phyloP scores from a whole-genome alignment of 441 rosid genomes.

The Pelargonium australe region DNA sequence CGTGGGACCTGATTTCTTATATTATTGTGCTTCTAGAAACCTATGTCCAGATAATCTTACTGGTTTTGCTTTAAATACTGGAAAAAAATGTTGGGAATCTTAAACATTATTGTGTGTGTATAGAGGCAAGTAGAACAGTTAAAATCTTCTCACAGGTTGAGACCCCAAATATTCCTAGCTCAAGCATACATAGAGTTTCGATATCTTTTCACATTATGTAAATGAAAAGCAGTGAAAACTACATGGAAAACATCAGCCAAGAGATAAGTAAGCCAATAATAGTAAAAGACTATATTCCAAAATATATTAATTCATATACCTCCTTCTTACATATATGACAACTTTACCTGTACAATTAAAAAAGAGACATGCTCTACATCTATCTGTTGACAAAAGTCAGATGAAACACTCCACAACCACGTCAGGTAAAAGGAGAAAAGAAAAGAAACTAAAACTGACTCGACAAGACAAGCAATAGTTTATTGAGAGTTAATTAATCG shows the following conservation, averaged over 20 bases:
- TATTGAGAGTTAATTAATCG: conserved; percentile 48
- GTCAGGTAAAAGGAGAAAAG: conserved; percentile 31
- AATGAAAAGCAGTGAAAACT: background rate
- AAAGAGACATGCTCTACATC: conserved; percentile 30
- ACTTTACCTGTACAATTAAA: conserved; percentile 43
- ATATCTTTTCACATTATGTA: conserved; percentile 3
- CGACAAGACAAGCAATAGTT: conserved; percentile 31
- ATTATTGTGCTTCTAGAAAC: too few relatives aligned
- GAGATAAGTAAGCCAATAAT: conserved; percentile 17
- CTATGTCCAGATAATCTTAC: too few relatives aligned
- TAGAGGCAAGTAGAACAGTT: background rate
- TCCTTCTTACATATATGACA: conserved; percentile 26
- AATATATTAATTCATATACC: conserved; percentile 38
- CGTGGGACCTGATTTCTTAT: background rate
- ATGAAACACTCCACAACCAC: conserved; percentile 26
- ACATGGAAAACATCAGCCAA: conserved; percentile 13
- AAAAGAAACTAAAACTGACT: conserved; percentile 28
- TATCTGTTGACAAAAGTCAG: conserved; percentile 33
- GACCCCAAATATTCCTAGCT: conserved; percentile 5
- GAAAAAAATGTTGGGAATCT: background rate
- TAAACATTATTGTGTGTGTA: background rate
- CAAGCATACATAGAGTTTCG: conserved; percentile 6
- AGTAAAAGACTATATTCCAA: conserved; percentile 35
- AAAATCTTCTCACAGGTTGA: background rate
- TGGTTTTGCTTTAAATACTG: too few relatives aligned